Evolutionary conservation across 108 stramenopile species (phyloP).

Genomic region (Skeletonema menzelii): DNA sequence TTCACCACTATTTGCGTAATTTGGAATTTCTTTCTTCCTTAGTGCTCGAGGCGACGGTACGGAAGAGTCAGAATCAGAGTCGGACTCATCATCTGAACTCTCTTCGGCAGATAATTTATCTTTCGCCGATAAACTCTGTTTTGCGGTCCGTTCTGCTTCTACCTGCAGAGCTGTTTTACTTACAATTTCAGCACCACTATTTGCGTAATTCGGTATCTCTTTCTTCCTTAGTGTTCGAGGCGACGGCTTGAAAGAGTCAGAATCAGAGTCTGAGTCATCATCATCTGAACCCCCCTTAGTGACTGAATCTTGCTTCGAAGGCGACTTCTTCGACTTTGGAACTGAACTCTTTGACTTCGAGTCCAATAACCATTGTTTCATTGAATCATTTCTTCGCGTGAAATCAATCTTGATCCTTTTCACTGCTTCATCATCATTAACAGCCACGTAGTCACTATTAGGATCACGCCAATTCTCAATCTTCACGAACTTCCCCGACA

Average conservation of each 20-base stretch:
- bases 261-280: background rate
- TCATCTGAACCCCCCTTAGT: background rate
- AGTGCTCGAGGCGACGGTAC: background rate
- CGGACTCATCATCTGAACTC: background rate
- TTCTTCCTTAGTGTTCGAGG: background rate
- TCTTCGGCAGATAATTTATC: too few relatives aligned
- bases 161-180: background rate
- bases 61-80: background rate
- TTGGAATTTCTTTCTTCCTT: background rate
- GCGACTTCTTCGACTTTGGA: background rate
- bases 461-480: background rate
- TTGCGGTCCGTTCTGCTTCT: background rate
- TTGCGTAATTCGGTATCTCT: background rate
- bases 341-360: background rate
- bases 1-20: background rate
- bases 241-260: background rate
- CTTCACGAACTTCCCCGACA: background rate
- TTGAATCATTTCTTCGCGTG: background rate
- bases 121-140: background rate
- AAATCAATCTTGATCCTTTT: constrained; percentile 1
- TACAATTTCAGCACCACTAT: background rate
- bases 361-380: background rate
- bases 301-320: background rate
- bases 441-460: background rate
- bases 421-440: background rate